These are phyloP conservation scores for Camelina neglecta DNA, from an alignment of 345 rosid species.

Conservation along the genomic window DNA sequence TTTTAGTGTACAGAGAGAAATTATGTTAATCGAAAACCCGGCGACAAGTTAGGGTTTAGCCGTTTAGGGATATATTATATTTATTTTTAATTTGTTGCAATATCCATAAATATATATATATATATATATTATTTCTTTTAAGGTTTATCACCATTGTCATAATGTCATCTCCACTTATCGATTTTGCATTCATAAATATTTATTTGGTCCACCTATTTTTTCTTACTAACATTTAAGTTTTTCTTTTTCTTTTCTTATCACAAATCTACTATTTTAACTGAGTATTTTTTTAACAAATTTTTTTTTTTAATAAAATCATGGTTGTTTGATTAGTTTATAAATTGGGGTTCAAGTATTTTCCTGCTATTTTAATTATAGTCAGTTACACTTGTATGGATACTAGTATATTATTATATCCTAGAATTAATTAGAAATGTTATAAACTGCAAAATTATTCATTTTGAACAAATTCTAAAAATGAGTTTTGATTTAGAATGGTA, in stretches of 20 bases:
- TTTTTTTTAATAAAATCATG: background rate
- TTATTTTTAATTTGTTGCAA: constrained; percentile 11
- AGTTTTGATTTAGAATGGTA: background rate
- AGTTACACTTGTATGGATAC: background rate
- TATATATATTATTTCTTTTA: constrained; percentile 34
- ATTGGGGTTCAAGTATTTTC: background rate
- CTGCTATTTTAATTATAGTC: background rate
- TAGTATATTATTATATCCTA: too few relatives aligned
- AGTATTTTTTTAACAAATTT: background rate
- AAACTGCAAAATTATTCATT: background rate
- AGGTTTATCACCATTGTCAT: constrained; percentile 36
- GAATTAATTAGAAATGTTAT: too few relatives aligned
- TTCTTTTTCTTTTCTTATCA: background rate
- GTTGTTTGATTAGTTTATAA: constrained; percentile 2
- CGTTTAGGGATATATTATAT: constrained; percentile 29
- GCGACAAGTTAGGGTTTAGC: constrained; percentile 52
- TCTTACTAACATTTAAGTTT: background rate
- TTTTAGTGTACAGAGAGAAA: constrained; percentile 21
- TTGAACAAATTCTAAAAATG: background rate
- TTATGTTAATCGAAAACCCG: constrained; percentile 46
- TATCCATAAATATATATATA: background rate
- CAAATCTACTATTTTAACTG: background rate
- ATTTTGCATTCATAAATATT: constrained; percentile 17
- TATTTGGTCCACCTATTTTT: constrained; percentile 29
- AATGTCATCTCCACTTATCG: constrained; percentile 37